phyloP scores from a whole-genome alignment of 805 yeast genomes.

The Suhomyces xylopsoci region DNA sequence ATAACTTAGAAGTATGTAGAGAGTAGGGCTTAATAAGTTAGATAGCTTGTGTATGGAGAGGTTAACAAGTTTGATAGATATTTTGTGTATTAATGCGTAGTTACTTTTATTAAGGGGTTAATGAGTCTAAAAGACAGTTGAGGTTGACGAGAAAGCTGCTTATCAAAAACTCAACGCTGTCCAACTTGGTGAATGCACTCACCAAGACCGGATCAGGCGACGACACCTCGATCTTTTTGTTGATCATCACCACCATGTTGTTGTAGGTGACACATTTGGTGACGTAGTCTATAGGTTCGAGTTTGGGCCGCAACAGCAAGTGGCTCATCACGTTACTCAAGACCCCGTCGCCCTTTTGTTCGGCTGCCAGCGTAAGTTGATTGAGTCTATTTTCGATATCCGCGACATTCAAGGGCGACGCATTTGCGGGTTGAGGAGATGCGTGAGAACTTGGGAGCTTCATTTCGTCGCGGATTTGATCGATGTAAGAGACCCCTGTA shows the following conservation, averaged over 20 bases:
- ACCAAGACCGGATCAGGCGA: conserved; percentile 67
- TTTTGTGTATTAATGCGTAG: too few relatives aligned
- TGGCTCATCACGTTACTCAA: conserved; percentile 22
- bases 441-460: conserved; percentile 26
- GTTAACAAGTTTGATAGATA: too few relatives aligned
- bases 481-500: conserved; percentile 50
- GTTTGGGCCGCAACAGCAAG: conserved; percentile 26
- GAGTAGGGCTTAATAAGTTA: too few relatives aligned
- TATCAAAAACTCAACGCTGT: conserved; percentile 53
- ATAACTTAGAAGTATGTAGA: too few relatives aligned
- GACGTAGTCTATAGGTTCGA: conserved; percentile 46
- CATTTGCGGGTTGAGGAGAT: conserved; percentile 1
- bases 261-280: conserved; percentile 56
- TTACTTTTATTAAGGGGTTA: neutral
- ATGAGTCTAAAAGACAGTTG: conserved; percentile 2
- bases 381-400: conserved; percentile 21
- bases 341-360: conserved; percentile 6
- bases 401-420: conserved; percentile 19
- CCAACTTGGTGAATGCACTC: conserved; percentile 61
- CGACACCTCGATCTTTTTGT: conserved; percentile 55
- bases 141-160: conserved; percentile 27
- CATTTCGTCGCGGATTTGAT: conserved; percentile 54
- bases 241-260: conserved; percentile 57
- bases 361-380: conserved; percentile 7
- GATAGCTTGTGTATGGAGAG: too few relatives aligned